These are phyloP conservation scores for Cyphellophora attinorum DNA, from an alignment of 2,329 filamentous ascomycete species.

Conservation along the genomic window DNA sequence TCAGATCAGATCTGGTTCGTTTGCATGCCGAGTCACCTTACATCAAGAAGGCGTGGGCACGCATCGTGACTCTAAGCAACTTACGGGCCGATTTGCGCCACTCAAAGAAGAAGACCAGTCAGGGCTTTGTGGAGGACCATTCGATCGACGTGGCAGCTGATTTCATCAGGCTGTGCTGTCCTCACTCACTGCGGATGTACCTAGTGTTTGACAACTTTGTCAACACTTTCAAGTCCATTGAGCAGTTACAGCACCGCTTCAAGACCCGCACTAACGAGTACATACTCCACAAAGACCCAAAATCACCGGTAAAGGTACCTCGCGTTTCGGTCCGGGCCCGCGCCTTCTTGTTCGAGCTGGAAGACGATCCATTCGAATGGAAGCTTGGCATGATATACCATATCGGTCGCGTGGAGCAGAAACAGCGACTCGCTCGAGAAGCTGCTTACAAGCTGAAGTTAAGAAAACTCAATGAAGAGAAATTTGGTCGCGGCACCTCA, in stretches of 20 bases:
- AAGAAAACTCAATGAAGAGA: conserved; percentile 69
- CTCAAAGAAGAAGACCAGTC: conserved; percentile 57
- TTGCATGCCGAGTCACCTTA: conserved; percentile 80
- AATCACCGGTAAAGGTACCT: conserved; percentile 76
- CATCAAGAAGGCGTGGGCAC: conserved; percentile 74
- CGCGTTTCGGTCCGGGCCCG: conserved; percentile 75
- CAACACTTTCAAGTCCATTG: conserved; percentile 75
- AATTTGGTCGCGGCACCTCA: conserved; percentile 40
- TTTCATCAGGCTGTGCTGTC: conserved; percentile 76
- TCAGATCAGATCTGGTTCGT: conserved; percentile 67
- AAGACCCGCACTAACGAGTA: conserved; percentile 80
- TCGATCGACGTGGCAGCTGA: conserved; percentile 78
- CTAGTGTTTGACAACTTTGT: conserved; percentile 88
- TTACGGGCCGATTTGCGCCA: conserved; percentile 73
- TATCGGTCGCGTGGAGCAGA: conserved; percentile 77
- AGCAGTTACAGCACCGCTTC: conserved; percentile 91
- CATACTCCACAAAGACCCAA: conserved; percentile 73
- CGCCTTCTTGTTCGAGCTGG: conserved; percentile 79
- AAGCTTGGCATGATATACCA: conserved; percentile 92
- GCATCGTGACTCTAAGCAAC: conserved; percentile 73
- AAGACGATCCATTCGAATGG: conserved; percentile 96
- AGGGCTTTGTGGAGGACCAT: conserved; percentile 58
- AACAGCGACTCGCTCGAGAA: conserved; percentile 78
- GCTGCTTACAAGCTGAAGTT: conserved; percentile 83
- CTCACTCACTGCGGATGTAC: conserved; percentile 82